Base-by-base conservation (phyloP, 305 asterid species). In the Ajuga reptans region DNA sequence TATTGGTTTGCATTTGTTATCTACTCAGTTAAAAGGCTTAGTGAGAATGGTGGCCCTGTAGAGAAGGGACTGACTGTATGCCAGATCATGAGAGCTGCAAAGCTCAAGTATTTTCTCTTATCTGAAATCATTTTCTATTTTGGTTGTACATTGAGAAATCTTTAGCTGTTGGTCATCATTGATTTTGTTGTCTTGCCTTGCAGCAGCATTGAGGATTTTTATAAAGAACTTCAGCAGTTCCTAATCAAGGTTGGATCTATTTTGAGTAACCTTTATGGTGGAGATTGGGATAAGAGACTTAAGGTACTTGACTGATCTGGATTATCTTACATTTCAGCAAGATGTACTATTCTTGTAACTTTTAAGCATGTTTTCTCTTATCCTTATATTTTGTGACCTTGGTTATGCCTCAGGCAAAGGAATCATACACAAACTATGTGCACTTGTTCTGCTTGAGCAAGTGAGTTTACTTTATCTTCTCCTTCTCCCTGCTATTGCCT, bases 221-320 rank as follows among this genome's bases (percentile, higher is more conserved):
- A 85, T 82, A 90, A 86, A 78, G 98, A 92, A 78, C 87, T 92
- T 46, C 83, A 85, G 14, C 97, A 90, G 41, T 88, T 89, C 71
- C 78, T 90, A 49, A 67, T 88, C 76, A 92, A 90, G 85, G 93
- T 73, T 77, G 95, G 93, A 43, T 79, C 93, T 5, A 82, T 83
- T 75, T 78, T 92, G 75, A 77, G 87, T 67, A 79, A 78, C 69
- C 64, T 87, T 31, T 92, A 87, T 33, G 97, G 97, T 21, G 77
- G 70, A 36, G 95, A 84, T 75, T 92, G 98, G 97, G 93, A 88
- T 84, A 90, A 86, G 84, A 90, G 89, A 81, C 85, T 90, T 9
- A 89, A 87, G 98, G 98, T 92, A 85, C 68, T 55, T 69, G 47
- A 64, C 52, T 66, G 9, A 66, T 78, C 49, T 52, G 34, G 72